phyloP scores from a whole-genome alignment of 345 rosid species.

The Eucalyptus microcorys region DNA sequence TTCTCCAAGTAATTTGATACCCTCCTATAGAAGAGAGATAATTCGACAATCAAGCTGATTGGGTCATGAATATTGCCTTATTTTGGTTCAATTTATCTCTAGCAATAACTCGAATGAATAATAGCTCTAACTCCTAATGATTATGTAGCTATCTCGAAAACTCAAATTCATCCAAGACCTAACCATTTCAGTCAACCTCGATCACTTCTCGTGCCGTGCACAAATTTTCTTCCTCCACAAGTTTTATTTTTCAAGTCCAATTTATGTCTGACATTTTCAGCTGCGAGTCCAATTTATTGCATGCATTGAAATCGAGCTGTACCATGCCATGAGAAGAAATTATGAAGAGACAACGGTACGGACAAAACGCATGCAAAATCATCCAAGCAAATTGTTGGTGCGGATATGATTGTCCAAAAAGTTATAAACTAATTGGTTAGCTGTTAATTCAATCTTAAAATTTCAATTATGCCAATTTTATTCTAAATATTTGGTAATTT shows the following conservation, averaged over 20 bases:
- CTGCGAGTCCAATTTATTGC: background rate
- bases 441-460: rapidly evolving
- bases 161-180: background rate
- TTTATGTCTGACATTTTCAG: background rate
- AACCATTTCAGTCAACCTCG: background rate
- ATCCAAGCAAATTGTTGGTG: background rate
- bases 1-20: background rate
- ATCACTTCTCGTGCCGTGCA: background rate
- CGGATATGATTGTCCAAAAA: too few species aligned
- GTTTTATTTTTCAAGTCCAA: background rate
- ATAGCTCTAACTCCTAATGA: background rate
- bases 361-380: background rate
- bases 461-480: rapidly evolving
- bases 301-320: background rate
- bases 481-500: rapidly evolving
- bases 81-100: background rate
- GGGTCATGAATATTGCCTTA: background rate
- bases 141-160: background rate
- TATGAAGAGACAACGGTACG: rapidly evolving
- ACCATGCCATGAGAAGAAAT: background rate
- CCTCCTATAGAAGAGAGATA: background rate
- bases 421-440: rapidly evolving
- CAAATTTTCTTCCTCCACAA: background rate
- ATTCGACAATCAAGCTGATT: background rate
- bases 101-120: background rate